Evolutionary conservation across 2,329 filamentous ascomycete species (phyloP), one percentile per base, ranked within the genome.

Genomic region (Aspergillus melleus): DNA sequence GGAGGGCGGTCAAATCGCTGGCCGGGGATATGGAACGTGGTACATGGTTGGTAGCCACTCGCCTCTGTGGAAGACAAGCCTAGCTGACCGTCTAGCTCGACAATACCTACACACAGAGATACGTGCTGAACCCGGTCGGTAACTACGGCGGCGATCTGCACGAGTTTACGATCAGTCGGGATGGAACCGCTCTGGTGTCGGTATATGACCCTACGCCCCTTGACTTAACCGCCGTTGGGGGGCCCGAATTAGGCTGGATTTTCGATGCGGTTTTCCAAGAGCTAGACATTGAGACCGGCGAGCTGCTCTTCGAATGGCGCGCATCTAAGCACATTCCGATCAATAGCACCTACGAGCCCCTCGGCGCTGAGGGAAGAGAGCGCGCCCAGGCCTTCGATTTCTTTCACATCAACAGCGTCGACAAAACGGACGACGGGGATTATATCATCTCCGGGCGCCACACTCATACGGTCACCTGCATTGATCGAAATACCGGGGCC

Each of bases 361-460:
- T 64, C 0, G 42, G 51, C 2, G 46, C 53, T 1, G 46, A 52
- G 1, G 70, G 69, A 6, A 55, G 52, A 29, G 39, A 55, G 6
- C 59, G 60, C 10, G 46, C 52, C 4, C 58, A 57, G 2, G 75
- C 78, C 1, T 86, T 82, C 72, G 83, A 86, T 68, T 85, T 79
- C 61, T 85, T 85, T 68, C 83, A 85, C 68, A 80, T 86, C 70
- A 84, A 86, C 71, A 82, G 81, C 39, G 72, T 86, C 29, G 80
- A 84, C 64, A 84, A 85, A 66, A 79, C 80, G 55, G 64, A 70
- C 0, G 64, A 76, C 0, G 82, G 82, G 4, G 81, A 86, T 64
- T 87, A 83, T 58, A 68, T 86, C 11, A 75, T 87, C 39, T 86
- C 83, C 0, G 76, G 80, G 0, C 79, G 83, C 1, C 78, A 84